A percentile compares a stretch with the other conserved stretches of the same genome.
These are phyloP conservation scores for Calvatia gigantea DNA, from an alignment of 768 basidiomycete genomes.

Conservation along the genomic window DNA sequence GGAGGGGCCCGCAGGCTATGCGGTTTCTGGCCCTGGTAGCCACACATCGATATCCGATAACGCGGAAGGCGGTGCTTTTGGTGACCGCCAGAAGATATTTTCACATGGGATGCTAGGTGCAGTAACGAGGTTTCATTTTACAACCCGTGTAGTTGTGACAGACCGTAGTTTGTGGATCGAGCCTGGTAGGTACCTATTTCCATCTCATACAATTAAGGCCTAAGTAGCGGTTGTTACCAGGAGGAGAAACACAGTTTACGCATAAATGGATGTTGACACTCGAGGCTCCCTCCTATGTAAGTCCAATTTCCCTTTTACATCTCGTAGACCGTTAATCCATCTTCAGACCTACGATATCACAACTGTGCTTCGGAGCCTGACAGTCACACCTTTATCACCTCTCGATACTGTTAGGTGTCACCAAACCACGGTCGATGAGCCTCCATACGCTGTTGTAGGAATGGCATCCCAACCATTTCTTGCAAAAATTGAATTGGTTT, in stretches of 20 bases:
- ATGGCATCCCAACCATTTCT: conserved; percentile 40
- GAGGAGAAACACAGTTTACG: conserved; percentile 25
- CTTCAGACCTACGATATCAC: conserved; percentile 10
- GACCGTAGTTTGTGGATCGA: conserved; percentile 48
- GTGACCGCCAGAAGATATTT: not conserved
- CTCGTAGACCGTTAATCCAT: not conserved
- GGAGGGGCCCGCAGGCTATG: not conserved
- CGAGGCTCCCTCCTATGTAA: conserved; percentile 49
- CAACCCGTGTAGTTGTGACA: conserved; percentile 41
- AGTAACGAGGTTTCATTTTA: conserved; percentile 44
- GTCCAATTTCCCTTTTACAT: conserved; percentile 14
- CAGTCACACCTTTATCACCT: conserved; percentile 29
- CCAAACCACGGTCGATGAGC: conserved; percentile 21
- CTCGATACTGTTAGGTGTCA: conserved; percentile 14
- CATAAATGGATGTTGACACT: conserved; percentile 57
- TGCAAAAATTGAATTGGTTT: conserved; percentile 42
- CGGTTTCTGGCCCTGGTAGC: not conserved
- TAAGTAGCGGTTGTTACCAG: conserved; percentile 20
- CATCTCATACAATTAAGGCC: not conserved
- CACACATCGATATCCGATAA: not conserved
- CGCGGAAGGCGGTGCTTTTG: not conserved
- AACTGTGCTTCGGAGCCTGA: conserved; percentile 44
- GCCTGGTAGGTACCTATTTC: conserved; percentile 27
- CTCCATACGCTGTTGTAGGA: conserved; percentile 46
- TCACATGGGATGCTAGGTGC: not conserved